Evolutionary conservation across 352 stramenopile species (phyloP).

Genomic region (Thraustochytrium aureum): DNA sequence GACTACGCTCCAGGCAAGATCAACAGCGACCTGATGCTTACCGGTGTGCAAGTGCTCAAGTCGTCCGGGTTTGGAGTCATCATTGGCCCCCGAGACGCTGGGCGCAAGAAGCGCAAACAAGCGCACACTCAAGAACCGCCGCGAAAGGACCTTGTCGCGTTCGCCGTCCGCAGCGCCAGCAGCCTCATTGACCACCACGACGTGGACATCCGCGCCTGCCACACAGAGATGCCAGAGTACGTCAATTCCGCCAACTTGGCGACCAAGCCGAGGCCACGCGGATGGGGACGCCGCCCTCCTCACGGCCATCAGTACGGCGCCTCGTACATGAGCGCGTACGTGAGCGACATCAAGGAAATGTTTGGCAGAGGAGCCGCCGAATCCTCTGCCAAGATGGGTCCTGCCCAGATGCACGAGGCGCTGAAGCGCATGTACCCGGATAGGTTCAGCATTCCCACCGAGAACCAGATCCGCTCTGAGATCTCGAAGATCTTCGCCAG

Average conservation of each 20-base stretch:
- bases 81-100: neutral
- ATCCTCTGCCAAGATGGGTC: neutral
- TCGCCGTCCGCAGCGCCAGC: neutral
- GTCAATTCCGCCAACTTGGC: neutral
- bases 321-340: neutral
- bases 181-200: neutral
- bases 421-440: neutral
- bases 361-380: neutral
- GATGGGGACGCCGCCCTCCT: neutral
- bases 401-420: neutral
- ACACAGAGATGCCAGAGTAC: neutral
- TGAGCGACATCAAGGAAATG: neutral
- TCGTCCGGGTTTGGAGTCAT: neutral
- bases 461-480: neutral
- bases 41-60: neutral
- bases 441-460: neutral
- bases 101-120: neutral
- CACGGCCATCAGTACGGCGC: neutral
- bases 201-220: neutral
- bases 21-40: neutral
- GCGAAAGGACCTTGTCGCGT: neutral
- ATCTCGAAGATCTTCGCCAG: neutral
- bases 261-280: neutral
- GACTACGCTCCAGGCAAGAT: neutral
- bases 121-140: neutral